phyloP scores from a whole-genome alignment of 176 grass and related monocot species.

The Aechmea fasciata region DNA sequence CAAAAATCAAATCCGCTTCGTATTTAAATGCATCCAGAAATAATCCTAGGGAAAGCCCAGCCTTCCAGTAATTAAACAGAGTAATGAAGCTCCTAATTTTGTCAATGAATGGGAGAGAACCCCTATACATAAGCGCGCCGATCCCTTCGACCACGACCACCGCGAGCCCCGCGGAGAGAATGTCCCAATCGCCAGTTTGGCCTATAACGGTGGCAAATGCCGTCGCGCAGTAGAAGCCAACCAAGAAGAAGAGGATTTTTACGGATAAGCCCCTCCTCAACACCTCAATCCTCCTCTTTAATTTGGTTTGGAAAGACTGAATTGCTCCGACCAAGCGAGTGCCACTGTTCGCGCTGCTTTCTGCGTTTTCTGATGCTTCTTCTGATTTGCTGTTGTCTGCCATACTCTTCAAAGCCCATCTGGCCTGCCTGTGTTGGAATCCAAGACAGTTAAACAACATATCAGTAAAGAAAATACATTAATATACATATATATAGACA shows the following conservation, averaged over 20 bases:
- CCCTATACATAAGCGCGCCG: conserved; percentile 80
- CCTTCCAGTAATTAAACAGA: conserved; percentile 97
- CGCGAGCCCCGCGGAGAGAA: conserved; percentile 77
- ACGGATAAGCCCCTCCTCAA: conserved; percentile 39
- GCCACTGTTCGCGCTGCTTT: conserved; percentile 29
- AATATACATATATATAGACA: not conserved
- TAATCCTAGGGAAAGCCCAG: conserved; percentile 71
- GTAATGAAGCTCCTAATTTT: conserved; percentile 48
- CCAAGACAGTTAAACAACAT: not conserved
- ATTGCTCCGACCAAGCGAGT: conserved; percentile 53
- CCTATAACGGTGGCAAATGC: conserved; percentile 89
- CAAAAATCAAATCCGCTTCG: conserved; percentile 47
- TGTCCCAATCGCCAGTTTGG: conserved; percentile 96
- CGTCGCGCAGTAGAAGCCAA: conserved; percentile 83
- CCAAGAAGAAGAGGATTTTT: conserved; percentile 80
- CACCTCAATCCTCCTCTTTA: conserved; percentile 39
- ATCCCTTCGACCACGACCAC: conserved; percentile 79
- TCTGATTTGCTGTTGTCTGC: conserved; percentile 23
- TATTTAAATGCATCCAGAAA: conserved; percentile 93
- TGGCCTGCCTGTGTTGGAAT: conserved; percentile 13
- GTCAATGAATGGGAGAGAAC: conserved; percentile 44
- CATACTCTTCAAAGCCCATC: conserved; percentile 38
- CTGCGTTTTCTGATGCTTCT: conserved; percentile 32
- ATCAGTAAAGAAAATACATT: not conserved
- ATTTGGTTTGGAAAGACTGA: conserved; percentile 34